Evolutionary conservation across 1,284 basidiomycete genomes (phyloP).

Genomic region (Xerocomus minutiporus): DNA sequence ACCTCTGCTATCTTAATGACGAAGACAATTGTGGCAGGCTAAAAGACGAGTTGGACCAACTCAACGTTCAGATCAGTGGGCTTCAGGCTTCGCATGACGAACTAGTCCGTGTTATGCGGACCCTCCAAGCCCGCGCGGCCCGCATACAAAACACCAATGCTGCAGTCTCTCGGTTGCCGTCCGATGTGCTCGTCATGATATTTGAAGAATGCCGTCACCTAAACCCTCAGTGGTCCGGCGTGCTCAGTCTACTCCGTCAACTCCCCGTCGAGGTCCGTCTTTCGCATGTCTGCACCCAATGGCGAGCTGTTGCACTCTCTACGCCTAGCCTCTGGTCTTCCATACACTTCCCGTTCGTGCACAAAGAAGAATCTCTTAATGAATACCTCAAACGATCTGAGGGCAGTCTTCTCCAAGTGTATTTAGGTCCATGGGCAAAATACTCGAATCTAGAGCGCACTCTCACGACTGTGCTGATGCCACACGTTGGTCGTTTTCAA

Average conservation of each 20-base stretch:
- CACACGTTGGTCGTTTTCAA: constrained; percentile 29
- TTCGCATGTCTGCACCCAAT: constrained; percentile 32
- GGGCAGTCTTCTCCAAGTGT: constrained; percentile 29
- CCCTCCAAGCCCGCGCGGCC: constrained; percentile 29
- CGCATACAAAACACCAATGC: constrained; percentile 29
- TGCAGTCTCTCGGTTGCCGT: constrained; percentile 29
- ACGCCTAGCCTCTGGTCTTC: constrained; percentile 31
- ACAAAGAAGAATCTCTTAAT: constrained; percentile 26
- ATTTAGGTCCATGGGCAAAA: constrained; percentile 33
- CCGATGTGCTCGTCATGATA: constrained; percentile 31
- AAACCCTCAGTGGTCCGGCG: constrained; percentile 31
- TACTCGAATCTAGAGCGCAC: constrained; percentile 29
- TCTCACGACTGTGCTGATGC: constrained; percentile 24
- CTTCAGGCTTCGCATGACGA: constrained; percentile 34
- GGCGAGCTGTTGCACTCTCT: constrained; percentile 31
- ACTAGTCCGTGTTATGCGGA: constrained; percentile 22
- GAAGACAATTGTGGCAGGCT: constrained; percentile 5
- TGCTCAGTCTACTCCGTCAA: constrained; percentile 33
- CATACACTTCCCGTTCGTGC: constrained; percentile 31
- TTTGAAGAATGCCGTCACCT: constrained; percentile 33
- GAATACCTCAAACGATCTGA: constrained; percentile 32
- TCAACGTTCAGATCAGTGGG: constrained; percentile 22
- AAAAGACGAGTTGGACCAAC: constrained; percentile 28
- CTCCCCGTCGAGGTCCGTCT: constrained; percentile 32
- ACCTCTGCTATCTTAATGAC: constrained; percentile 26